Base-by-base conservation (phyloP, 2,329 filamentous ascomycete genomes). In the Cercospora sojina region DNA sequence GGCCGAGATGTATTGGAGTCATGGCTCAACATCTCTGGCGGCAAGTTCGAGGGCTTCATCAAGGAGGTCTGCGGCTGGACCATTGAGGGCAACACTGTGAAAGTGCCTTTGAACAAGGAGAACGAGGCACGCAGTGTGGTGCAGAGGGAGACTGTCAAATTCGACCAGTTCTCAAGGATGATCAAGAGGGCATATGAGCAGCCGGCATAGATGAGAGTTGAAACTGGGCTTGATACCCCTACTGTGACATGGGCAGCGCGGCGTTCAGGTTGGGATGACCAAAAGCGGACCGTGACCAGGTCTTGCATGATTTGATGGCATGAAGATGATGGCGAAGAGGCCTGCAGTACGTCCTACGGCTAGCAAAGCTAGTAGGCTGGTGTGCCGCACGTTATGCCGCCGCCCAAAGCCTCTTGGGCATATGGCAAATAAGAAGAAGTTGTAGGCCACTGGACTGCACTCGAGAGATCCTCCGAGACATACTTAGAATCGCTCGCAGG, bases 71-170 rank as follows among this genome's bases (percentile, higher is more conserved):
- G 91, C 76, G 92, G 91, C 71, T 99, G 94, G 93, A 87, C 86
- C 74, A 85, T 97, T 49, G 90, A 92, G 68, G 87, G 84, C 31
- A 77, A 78, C 43, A 81, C 76, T 68, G 89, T 97, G 70, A 87
- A 87, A 79, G 87, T 99, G 64, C 95, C 95, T 64, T 84, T 90
- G 76, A 99, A 99, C 83, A 91, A 95, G 77, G 95, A 99, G 82
- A 97, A 97, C 79, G 94, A 98, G 87, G 95, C 93, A 53, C 92
- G 96, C 85, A 95, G 95, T 80, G 90, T 93, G 47, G 91, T 97
- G 79, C 96, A 97, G 76, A 88, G 93, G 75, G 95, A 99, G 85
- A 93, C 95, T 72, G 95, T 99, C 77, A 92, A 91, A 80, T 90
- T 96, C 67, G 91, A 95, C 73, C 92, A 92, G 83, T 93, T 93